Evolutionary conservation across 2,329 filamentous ascomycete species (phyloP), one percentile per base, ranked within the genome.

Genomic region (Fusarium haematococcum): DNA sequence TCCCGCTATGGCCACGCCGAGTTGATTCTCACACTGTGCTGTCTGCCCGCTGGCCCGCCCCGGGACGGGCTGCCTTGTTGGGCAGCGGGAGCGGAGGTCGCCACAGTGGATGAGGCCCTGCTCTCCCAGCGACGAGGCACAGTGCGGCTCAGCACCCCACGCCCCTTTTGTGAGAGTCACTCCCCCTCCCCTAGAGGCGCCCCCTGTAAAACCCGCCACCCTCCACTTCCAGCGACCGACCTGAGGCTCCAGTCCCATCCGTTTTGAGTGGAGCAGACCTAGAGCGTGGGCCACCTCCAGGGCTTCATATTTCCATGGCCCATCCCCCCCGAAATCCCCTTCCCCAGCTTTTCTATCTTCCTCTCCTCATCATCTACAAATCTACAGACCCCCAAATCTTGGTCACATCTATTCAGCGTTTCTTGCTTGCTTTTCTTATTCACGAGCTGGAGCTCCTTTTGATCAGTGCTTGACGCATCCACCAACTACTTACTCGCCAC

Each of bases 391-490:
- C 18, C 25, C 37, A 23, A 13, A 10, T 45, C 58, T 39, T n/a
- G 20, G 23, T 33, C 39, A 61, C 41, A 18, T 6, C 16, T 48
- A 45, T 63, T 61, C 41, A 68, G 62, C 67, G 48, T 56, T 48
- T 48, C 13, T 48, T 48, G 43, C 43, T 10, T 63, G 66, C 16
- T 45, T 68, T 45, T 62, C 58, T 60, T 48, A 43, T 50, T 63
- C 60, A 72, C 43, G 71, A 74, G 71, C 71, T 71, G 71, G 71
- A 65, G 57, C 70, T 77, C 65, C 63, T 66, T 56, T 71, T 65
- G 66, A 64, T 54, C 57, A 56, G 68, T 74, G 74, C 74, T 76
- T 71, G 74, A 76, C 64, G 75, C 75, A 75, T 60, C 43, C 64
- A 66, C 48, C 65, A 62, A 27, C 56, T 59, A 23, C 56, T 60